These are phyloP conservation scores for Claviceps pazoutovae DNA, from an alignment of 2,329 filamentous ascomycete species.

Conservation along the genomic window DNA sequence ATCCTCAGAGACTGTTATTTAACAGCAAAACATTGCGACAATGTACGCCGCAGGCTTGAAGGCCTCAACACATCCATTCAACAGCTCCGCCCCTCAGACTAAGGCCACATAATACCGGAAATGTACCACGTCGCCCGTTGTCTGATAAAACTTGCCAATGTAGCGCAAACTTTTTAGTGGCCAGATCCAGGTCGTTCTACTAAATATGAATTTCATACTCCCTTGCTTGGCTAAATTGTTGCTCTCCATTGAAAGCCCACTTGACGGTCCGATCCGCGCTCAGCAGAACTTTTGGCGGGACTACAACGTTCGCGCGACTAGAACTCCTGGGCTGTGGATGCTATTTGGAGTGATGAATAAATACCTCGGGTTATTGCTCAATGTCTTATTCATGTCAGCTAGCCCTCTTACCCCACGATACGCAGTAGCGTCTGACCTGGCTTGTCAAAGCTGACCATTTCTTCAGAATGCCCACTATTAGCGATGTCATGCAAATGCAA, in stretches of 20 bases:
- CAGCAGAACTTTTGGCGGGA: constrained; percentile 40
- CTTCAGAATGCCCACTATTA: no score
- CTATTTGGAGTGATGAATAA: no score
- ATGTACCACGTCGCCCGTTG: constrained; percentile 29
- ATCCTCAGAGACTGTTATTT: constrained; percentile 38
- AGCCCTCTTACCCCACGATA: no score
- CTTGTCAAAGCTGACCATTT: no score
- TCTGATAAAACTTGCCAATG: constrained; percentile 41
- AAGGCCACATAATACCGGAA: constrained; percentile 33
- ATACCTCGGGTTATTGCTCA: no score
- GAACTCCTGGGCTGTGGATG: no score
- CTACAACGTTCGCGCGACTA: not conserved
- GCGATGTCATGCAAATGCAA: no score
- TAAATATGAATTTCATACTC: constrained; percentile 42
- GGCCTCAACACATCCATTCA: constrained; percentile 32
- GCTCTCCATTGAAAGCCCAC: constrained; percentile 36
- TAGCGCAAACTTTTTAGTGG: constrained; percentile 37
- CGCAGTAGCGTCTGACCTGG: no score
- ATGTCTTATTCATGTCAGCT: no score
- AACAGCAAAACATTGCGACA: constrained; percentile 39
- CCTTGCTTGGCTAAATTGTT: constrained; percentile 40
- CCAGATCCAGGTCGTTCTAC: constrained; percentile 35
- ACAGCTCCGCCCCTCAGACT: constrained; percentile 13
- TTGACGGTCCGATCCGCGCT: constrained; percentile 34
- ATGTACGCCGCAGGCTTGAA: constrained; percentile 32